Conservation (phyloP, 352 stramenopile genomes). For the Globisporangium canariense region DNA sequence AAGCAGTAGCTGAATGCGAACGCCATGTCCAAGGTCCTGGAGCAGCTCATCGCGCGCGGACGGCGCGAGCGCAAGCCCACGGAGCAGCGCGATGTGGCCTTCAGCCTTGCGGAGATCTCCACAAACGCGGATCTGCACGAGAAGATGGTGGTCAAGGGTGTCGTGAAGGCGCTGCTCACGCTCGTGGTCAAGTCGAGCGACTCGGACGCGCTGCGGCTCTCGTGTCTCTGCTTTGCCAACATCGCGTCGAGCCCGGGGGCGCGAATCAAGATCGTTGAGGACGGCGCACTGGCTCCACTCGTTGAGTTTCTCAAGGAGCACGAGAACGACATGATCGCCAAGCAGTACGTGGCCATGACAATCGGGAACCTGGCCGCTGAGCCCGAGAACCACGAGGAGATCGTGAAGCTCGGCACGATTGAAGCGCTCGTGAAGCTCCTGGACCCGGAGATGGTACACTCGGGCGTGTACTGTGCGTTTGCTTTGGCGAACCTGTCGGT, state of each 20-base stretch:
- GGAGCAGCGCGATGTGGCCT: constrained; percentile 95
- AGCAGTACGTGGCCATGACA: constrained; percentile 95
- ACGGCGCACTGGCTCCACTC: constrained; percentile 86
- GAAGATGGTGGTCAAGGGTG: constrained; percentile 94
- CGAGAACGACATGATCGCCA: constrained; percentile 87
- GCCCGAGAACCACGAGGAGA: constrained; percentile 92
- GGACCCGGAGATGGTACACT: constrained; percentile 84
- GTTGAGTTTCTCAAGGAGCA: constrained; percentile 90
- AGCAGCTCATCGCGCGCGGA: constrained; percentile 95
- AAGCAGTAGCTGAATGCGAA: not conserved
- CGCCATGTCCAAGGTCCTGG: constrained; percentile 91
- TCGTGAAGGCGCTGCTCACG: constrained; percentile 89
- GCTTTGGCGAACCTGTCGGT: constrained; percentile 93
- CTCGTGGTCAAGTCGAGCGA: constrained; percentile 92
- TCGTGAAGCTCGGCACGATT: constrained; percentile 90
- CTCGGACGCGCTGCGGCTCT: constrained; percentile 91
- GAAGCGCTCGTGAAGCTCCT: constrained; percentile 90
- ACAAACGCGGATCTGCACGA: constrained; percentile 92
- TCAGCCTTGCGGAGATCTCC: constrained; percentile 95
- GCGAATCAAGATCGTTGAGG: constrained; percentile 92
- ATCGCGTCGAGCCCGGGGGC: constrained; percentile 85
- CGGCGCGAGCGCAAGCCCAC: constrained; percentile 91
- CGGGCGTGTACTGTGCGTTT: constrained; percentile 91
- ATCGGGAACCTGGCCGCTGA: constrained; percentile 95
- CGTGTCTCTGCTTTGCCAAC: constrained; percentile 95